Base-by-base conservation (phyloP, 306 rosid species). In the Crotalaria pallida region DNA sequence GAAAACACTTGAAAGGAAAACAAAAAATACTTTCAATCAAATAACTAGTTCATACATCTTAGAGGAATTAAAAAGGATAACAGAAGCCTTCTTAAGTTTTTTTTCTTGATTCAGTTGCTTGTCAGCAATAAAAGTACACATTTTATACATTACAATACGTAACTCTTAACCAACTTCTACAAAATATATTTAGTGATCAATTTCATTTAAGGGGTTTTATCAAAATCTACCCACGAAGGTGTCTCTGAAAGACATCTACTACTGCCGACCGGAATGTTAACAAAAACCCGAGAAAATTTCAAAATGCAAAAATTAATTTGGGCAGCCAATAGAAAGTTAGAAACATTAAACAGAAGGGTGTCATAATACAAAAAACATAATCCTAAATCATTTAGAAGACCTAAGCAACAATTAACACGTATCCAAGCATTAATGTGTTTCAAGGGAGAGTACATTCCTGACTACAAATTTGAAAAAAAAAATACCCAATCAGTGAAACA, bases 181-280 rank as follows among this genome's bases (percentile, higher is more conserved):
- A 17, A 3, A 3, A 49, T 11, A 26, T 24, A 23, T 57, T 0
- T 22, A 23, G 41, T 67, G 31, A 58, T 9, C 68, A 44, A n/a
- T 50, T 51, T 67, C 13, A 29, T 51, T 21, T 17, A 44, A 15
- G 33, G 16, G 45, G 44, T 33, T 45, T 74, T 11, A 80, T 24
- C 77, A 74, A 58, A 69, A 69, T 17, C 38, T 64, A 21, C 15
- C n/a, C 15, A 11, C 49, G 52, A 23, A 57, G 12, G 49, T 31
- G 63, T 64, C 77, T 55, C 47, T 6, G 21, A 79, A 67, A 61
- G 62, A 61, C 16, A 61, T 73, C 31, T 45, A 63, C 49, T 44
- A 33, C 26, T 50, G 56, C 24, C 26, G 3, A 31, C 50, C 33
- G 23, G 16, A 58, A 51, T 55, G 19, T 23, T 12, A 36, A 4